Base-by-base conservation (phyloP, 495 filamentous ascomycete species). In the Penicillium bialowiezense region DNA sequence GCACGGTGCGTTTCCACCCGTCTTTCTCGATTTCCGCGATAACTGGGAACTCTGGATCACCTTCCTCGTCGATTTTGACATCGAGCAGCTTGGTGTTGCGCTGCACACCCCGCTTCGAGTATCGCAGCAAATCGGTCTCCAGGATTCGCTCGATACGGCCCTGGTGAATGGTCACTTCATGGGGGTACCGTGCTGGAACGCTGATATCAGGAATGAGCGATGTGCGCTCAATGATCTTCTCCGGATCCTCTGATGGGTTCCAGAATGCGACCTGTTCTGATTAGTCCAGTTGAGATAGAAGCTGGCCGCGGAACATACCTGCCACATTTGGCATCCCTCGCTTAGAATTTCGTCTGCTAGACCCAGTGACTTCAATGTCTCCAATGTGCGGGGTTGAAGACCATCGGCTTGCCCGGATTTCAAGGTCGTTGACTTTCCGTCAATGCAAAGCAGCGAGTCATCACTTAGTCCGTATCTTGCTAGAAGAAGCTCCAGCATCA, bases 281-380 rank as follows among this genome's bases (percentile, higher is more conserved):
- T 28, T 28, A 5, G 9, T n/a, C n/a, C n/a, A n/a, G n/a, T n/a
- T n/a, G n/a, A n/a, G n/a, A n/a, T n/a, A n/a, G n/a, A n/a, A n/a
- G n/a, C n/a, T n/a, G n/a, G n/a, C n/a, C n/a, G n/a, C n/a, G 7
- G 3, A 7, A 12, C 3, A 13, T 32, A 32, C 29, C 29, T 68
- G 57, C 20, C 60, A 44, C 73, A 79, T 76, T 50, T 81, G 77
- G 54, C 79, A 24, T 70, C 63, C 54, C 80, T 51, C 80, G 75
- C 77, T 74, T 76, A 13, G 68, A 72, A 36, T 75, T 64, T 51
- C 82, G 73, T 12, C 62, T 72, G 49, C 70, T 9, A 89, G 62
- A 1, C 84, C 83, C 34, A 89, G 86, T 21, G 76, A 80, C 46
- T 90, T 84, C 83, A 85, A 76, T n/a, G 83, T 82, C 53, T 84